Percentiles rank a stretch among this genome's conserved stretches.
phyloP scores from a whole-genome alignment of 2,329 filamentous ascomycete species.

The Colletotrichum chrysophilum region DNA sequence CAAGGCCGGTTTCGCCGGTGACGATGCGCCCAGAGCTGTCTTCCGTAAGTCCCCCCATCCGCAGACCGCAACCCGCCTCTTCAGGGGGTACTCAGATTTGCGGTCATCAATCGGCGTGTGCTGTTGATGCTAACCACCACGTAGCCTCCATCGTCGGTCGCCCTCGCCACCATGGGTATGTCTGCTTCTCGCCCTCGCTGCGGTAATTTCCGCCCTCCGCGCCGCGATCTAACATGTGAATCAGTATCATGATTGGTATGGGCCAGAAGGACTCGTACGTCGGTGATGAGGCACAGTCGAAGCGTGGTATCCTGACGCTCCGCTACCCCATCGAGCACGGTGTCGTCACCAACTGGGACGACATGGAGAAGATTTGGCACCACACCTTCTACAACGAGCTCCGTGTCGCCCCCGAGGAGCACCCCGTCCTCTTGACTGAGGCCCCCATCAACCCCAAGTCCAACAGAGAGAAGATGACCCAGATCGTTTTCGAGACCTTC shows the following conservation, averaged over 20 bases:
- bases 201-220: slow-evolving; percentile 1
- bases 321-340: slow-evolving; percentile 99
- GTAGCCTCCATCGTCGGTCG: slow-evolving; percentile 98
- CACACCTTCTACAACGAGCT: slow-evolving; percentile 99
- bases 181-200: slow-evolving; percentile 29
- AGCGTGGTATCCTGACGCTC: slow-evolving; percentile 99
- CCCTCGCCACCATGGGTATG: slow-evolving; percentile 99
- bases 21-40: slow-evolving; percentile 99
- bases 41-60: slow-evolving; percentile 84
- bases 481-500: slow-evolving; percentile 99
- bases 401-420: slow-evolving; percentile 99
- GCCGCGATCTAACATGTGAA: slow-evolving; percentile 34
- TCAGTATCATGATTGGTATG: slow-evolving; percentile 99
- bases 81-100: not conserved
- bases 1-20: slow-evolving; percentile 99
- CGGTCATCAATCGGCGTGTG: not conserved
- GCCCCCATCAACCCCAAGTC: slow-evolving; percentile 99
- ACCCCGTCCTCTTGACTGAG: slow-evolving; percentile 98
- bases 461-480: slow-evolving; percentile 99
- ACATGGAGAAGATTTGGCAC: slow-evolving; percentile 99
- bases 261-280: slow-evolving; percentile 99
- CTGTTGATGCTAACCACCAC: slow-evolving; percentile 37
- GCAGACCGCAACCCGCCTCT: slow-evolving; percentile 5
- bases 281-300: slow-evolving; percentile 99
- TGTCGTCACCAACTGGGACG: slow-evolving; percentile 99